Conservation (phyloP, 306 rosid genomes). For the Canavalia ensiformis region DNA sequence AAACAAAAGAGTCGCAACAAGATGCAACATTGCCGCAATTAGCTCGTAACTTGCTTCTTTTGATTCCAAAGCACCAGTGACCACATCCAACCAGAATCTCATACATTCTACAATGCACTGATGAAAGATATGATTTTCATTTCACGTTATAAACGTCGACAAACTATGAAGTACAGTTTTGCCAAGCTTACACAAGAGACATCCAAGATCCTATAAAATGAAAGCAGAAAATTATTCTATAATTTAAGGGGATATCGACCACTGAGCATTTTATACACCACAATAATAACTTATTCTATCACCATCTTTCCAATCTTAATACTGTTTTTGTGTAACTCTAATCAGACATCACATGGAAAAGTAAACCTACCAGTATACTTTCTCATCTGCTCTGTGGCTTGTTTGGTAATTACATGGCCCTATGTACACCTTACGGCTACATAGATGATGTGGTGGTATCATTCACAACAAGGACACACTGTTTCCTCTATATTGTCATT, state of each 20-base stretch:
- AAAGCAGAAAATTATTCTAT: constrained; percentile 35
- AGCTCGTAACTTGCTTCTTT: not conserved
- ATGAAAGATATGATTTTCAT: constrained; percentile 29
- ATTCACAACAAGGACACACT: constrained; percentile 40
- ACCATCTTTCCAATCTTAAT: constrained; percentile 71
- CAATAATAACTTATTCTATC: constrained; percentile 67
- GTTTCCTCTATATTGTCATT: constrained; percentile 47
- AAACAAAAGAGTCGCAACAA: not conserved
- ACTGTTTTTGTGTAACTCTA: constrained; percentile 59
- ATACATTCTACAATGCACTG: not conserved
- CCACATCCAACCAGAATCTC: not conserved
- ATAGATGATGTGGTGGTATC: constrained; percentile 62
- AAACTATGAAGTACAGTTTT: constrained; percentile 26
- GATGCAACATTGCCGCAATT: not conserved
- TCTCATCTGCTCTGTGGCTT: constrained; percentile 56
- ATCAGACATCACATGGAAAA: constrained; percentile 58
- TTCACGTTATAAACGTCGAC: constrained; percentile 30
- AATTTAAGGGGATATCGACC: constrained; percentile 38
- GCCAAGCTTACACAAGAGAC: constrained; percentile 6
- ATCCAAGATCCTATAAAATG: constrained; percentile 26
- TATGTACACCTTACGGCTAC: constrained; percentile 84
- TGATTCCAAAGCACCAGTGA: not conserved
- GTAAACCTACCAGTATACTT: constrained; percentile 63
- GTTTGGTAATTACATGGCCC: constrained; percentile 78
- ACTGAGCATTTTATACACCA: constrained; percentile 59